Evolutionary conservation across 192 early-diverging fungal species (phyloP).

Genomic region (Spizellomyces punctatus): DNA sequence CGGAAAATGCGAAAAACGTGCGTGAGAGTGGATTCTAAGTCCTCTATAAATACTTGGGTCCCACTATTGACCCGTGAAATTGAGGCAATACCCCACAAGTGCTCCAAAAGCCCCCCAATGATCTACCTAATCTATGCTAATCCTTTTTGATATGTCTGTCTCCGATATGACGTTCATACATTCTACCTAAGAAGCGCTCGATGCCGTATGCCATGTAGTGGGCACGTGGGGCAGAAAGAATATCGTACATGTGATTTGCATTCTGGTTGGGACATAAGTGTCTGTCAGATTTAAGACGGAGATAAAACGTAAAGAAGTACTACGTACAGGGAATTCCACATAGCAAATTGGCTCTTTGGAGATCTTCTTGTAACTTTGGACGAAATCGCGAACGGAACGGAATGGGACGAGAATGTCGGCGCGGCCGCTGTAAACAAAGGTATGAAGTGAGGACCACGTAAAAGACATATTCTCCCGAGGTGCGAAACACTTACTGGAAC

Average conservation of each 20-base stretch:
- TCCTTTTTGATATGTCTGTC: too few relatives aligned
- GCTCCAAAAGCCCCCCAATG: too few relatives aligned
- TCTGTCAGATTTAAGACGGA: background rate
- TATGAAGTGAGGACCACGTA: background rate
- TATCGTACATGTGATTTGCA: constrained; percentile 44
- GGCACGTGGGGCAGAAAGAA: constrained; percentile 27
- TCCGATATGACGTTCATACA: too few relatives aligned
- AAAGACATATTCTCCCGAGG: too few relatives aligned
- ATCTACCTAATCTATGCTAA: too few relatives aligned
- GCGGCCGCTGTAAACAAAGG: background rate
- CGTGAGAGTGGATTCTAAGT: too few relatives aligned
- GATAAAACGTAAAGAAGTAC: background rate
- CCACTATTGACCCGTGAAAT: too few relatives aligned
- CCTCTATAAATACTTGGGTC: too few relatives aligned
- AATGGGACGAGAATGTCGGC: constrained; percentile 40
- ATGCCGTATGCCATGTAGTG: constrained; percentile 44
- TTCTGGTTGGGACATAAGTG: constrained; percentile 9
- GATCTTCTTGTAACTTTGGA: constrained; percentile 34
- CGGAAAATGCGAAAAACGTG: too few relatives aligned
- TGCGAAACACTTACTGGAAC: constrained; percentile 29
- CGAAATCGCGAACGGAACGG: constrained; percentile 35
- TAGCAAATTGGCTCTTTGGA: constrained; percentile 32
- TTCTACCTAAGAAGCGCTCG: constrained; percentile 34
- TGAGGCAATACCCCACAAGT: too few relatives aligned
- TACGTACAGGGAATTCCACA: constrained; percentile 39